Percentiles rank a stretch among this genome's conserved stretches.
These are phyloP conservation scores for Populus simonii DNA, from an alignment of 345 rosid species.

Conservation along the genomic window DNA sequence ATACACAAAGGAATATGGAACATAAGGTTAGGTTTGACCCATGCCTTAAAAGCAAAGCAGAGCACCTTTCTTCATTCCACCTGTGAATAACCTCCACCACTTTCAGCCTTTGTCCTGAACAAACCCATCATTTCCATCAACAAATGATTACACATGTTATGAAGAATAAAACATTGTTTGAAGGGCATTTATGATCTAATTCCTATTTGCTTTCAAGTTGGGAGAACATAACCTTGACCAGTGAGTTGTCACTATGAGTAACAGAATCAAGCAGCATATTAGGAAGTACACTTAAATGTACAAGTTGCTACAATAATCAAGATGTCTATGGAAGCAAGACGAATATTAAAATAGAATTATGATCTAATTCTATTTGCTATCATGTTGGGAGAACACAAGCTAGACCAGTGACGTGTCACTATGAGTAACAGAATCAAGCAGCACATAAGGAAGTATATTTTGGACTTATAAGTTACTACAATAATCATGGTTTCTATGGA, in stretches of 20 bases:
- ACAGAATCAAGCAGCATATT: too few species aligned
- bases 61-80: constrained; percentile 48
- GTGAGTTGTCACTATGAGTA: too few species aligned
- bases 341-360: neutral
- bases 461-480: neutral
- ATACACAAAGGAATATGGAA: neutral
- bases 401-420: neutral
- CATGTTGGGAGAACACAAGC: neutral
- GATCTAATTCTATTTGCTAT: neutral
- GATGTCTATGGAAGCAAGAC: too few species aligned
- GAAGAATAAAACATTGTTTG: neutral
- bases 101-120: constrained; percentile 68
- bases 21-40: neutral
- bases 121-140: constrained; percentile 2
- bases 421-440: neutral
- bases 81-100: constrained; percentile 55
- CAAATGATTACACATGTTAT: neutral
- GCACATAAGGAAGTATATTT: neutral
- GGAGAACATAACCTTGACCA: too few species aligned
- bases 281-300: too few species aligned
- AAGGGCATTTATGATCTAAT: neutral
- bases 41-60: neutral
- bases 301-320: too few species aligned
- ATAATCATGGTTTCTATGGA: too few species aligned
- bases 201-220: too few species aligned